These are phyloP conservation scores for Emergomyces pasteurianus DNA, from an alignment of 2,329 filamentous ascomycete species.

Conservation along the genomic window DNA sequence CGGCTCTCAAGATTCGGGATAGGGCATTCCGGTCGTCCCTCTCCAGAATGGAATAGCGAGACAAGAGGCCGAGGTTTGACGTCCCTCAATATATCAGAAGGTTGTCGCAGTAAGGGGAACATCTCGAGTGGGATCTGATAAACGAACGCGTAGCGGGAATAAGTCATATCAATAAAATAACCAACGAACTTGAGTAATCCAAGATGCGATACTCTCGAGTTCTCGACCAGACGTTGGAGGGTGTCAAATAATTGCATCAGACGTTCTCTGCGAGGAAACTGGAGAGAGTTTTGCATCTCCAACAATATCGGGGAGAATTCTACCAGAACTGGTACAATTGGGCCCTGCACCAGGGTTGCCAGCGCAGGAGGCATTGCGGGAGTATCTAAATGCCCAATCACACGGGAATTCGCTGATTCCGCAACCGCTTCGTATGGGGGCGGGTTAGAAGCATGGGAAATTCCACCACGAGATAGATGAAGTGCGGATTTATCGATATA, in stretches of 20 bases:
- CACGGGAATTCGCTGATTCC: constrained; percentile 31
- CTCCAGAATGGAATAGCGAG: constrained; percentile 31
- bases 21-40: constrained; percentile 28
- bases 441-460: constrained; percentile 28
- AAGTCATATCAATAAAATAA: constrained; percentile 46
- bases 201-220: constrained; percentile 30
- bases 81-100: constrained; percentile 25
- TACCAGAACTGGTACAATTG: constrained; percentile 29
- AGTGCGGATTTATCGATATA: constrained; percentile 30
- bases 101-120: constrained; percentile 32
- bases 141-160: constrained; percentile 47
- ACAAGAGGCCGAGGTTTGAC: constrained; percentile 31
- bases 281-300: constrained; percentile 20
- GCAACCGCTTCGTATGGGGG: constrained; percentile 33
- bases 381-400: constrained; percentile 28
- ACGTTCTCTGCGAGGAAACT: constrained; percentile 19
- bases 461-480: constrained; percentile 24
- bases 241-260: constrained; percentile 27
- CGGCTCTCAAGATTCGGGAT: constrained; percentile 49
- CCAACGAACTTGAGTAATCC: constrained; percentile 34
- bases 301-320: constrained; percentile 32
- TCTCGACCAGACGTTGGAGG: constrained; percentile 30
- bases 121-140: constrained; percentile 45
- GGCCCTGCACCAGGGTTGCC: constrained; percentile 19
- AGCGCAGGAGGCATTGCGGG: constrained; percentile 25